Conservation (phyloP, 2,329 filamentous ascomycete genomes). For the Aspergillus phoenicis region DNA sequence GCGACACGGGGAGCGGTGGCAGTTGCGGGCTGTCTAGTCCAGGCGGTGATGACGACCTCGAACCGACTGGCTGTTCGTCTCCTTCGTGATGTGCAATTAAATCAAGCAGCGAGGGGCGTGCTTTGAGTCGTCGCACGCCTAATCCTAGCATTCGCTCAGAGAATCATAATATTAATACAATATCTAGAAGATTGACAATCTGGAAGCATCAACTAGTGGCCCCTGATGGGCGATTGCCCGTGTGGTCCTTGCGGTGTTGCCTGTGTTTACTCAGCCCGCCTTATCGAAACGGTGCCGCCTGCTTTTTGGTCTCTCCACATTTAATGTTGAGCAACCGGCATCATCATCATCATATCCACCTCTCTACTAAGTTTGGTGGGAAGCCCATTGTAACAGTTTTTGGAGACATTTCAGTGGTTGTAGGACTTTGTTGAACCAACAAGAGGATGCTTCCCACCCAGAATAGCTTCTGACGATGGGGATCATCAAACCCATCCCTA, state of each 20-base stretch:
- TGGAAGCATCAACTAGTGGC: neutral
- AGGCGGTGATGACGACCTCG: conserved; percentile 38
- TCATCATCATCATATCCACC: neutral
- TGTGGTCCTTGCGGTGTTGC: conserved; percentile 5
- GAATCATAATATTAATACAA: neutral
- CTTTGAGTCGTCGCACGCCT: conserved; percentile 58
- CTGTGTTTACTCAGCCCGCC: conserved; percentile 16
- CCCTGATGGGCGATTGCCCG: neutral
- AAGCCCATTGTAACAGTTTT: too few species aligned
- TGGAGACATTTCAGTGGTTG: too few species aligned
- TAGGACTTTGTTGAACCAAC: too few species aligned
- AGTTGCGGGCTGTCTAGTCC: conserved; percentile 40
- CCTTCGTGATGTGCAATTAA: conserved; percentile 47
- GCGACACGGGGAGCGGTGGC: conserved; percentile 50
- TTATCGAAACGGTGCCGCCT: conserved; percentile 5
- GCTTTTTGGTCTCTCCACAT: neutral
- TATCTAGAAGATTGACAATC: neutral
- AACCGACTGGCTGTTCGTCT: conserved; percentile 11
- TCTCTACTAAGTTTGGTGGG: too few species aligned
- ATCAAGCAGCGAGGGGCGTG: conserved; percentile 64
- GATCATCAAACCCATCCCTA: too few species aligned
- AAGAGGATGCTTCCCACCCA: too few species aligned
- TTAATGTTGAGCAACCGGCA: neutral
- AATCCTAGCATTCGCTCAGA: conserved; percentile 57
- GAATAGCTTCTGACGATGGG: too few species aligned